phyloP scores from a whole-genome alignment of 1,139 yeast species.

The Hyphopichia buzzinii region DNA sequence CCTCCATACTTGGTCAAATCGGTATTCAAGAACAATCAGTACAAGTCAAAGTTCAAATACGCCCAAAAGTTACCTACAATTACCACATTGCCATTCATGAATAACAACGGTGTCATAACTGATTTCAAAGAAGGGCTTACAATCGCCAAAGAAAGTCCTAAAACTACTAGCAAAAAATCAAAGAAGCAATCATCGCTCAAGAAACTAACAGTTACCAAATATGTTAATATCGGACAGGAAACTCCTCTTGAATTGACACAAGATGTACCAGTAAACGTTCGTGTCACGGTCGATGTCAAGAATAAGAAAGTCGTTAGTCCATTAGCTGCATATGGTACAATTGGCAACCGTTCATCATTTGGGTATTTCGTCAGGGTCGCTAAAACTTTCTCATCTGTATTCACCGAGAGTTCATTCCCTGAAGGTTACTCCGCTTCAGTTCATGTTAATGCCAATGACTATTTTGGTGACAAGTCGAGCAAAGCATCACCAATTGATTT shows the following conservation, averaged over 20 bases:
- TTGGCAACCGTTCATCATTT: conserved; percentile 59
- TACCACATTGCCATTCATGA: conserved; percentile 73
- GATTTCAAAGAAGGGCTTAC: conserved; percentile 68
- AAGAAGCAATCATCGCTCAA: conserved; percentile 44
- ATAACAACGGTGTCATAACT: conserved; percentile 36
- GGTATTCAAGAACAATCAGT: conserved; percentile 43
- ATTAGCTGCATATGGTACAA: conserved; percentile 61
- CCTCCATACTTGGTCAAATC: conserved; percentile 77
- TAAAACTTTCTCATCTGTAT: conserved; percentile 56
- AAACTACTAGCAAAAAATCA: conserved; percentile 28
- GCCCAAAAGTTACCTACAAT: conserved; percentile 73
- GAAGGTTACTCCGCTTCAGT: conserved; percentile 72
- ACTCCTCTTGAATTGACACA: conserved; percentile 57
- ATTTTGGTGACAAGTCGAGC: conserved; percentile 32
- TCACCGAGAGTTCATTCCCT: conserved; percentile 64
- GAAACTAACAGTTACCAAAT: conserved; percentile 62
- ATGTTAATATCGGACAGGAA: conserved; percentile 69
- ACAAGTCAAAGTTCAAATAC: conserved; percentile 53
- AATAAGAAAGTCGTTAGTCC: conserved; percentile 69
- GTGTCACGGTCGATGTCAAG: conserved; percentile 76
- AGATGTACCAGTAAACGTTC: conserved; percentile 71
- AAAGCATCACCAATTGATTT: conserved; percentile 10
- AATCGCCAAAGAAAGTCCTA: conserved; percentile 51
- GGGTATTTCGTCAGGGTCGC: conserved; percentile 79
- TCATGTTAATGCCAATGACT: conserved; percentile 67